Base-by-base conservation (phyloP, 148 eudicot genomes). In the Silene conica region DNA sequence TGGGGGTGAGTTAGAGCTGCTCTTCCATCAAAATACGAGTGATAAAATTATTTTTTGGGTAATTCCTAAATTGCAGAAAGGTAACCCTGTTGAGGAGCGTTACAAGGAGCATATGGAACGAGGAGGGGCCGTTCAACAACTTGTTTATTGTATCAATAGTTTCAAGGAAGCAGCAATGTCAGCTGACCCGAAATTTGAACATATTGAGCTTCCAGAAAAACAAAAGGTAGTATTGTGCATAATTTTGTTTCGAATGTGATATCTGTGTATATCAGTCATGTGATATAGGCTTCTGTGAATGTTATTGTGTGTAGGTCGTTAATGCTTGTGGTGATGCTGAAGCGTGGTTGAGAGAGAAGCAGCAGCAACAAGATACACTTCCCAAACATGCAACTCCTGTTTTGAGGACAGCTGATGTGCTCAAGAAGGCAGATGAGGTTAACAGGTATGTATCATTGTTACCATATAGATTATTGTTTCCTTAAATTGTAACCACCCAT, bases 61-160 rank as follows among this genome's bases (percentile, higher is more conserved):
- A 14, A n/a, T 66, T 66, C 22, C 23, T 18, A 13, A 13, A 73
- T 45, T 79, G 74, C 86, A 93, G 98, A 85, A 74, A 85, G 98
- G 98, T 70, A 91, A 93, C 45, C 98, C 98, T 0, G 85, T 91
- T 73, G 98, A 93, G 80, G 86, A 87, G 69, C 96, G 97, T 0
- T 90, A 75, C 89, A 90, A 87, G 81, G 97, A 95, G 79, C 76
- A 79, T 60, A 67, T 73, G 15, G 97, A 86, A 75, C 84, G 93
- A 69, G 99, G 97, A 73, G 8, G 85, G 15, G 77, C 77, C 46
- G 48, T 89, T 61, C 86, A 89, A 56, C 97, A 90, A 77, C 82
- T 92, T 46, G 38, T 15, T 3, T 72, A 82, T 73, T 85, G 88
- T 79, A 70, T 92, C 76, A 82, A 79, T 76, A 85, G 93, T 59